These are phyloP conservation scores for Suillus hirtellus DNA, from an alignment of 768 basidiomycete genomes.

Conservation along the genomic window DNA sequence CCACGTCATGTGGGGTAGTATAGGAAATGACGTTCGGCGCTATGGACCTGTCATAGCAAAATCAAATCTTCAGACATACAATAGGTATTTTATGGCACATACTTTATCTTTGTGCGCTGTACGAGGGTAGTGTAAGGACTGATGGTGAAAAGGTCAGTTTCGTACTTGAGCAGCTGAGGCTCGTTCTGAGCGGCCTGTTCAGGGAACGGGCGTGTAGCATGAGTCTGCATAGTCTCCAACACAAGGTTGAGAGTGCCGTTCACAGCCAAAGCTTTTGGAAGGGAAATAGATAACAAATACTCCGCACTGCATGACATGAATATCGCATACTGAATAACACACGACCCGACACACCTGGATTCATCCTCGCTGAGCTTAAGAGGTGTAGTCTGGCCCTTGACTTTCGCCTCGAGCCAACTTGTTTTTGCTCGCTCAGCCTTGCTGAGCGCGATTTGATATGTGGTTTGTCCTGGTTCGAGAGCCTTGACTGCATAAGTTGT, in stretches of 20 bases:
- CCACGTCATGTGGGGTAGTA: conserved; percentile 63
- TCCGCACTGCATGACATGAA: conserved; percentile 39
- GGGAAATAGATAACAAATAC: conserved; percentile 58
- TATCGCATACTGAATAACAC: conserved; percentile 16
- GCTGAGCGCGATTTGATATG: conserved; percentile 69
- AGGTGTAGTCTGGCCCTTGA: conserved; percentile 68
- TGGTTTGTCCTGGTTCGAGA: conserved; percentile 55
- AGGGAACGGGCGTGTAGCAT: conserved; percentile 78
- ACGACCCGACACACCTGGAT: conserved; percentile 47
- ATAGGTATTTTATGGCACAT: conserved; percentile 26
- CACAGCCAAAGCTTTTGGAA: conserved; percentile 59
- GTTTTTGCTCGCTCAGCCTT: conserved; percentile 63
- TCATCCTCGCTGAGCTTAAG: conserved; percentile 53
- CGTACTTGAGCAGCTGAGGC: conserved; percentile 77
- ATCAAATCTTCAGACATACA: conserved; percentile 12
- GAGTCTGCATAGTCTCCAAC: conserved; percentile 75
- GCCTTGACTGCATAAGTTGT: conserved; percentile 87
- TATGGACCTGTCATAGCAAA: conserved; percentile 51
- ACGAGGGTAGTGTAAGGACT: conserved; percentile 81
- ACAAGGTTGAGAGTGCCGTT: conserved; percentile 74
- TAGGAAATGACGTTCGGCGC: conserved; percentile 70
- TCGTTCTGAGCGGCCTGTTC: conserved; percentile 70
- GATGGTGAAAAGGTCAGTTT: conserved; percentile 73
- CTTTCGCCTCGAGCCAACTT: conserved; percentile 76
- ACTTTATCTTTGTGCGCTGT: conserved; percentile 89